phyloP scores from a whole-genome alignment of 2,329 filamentous ascomycete genomes.

The Myotisia sp. region DNA sequence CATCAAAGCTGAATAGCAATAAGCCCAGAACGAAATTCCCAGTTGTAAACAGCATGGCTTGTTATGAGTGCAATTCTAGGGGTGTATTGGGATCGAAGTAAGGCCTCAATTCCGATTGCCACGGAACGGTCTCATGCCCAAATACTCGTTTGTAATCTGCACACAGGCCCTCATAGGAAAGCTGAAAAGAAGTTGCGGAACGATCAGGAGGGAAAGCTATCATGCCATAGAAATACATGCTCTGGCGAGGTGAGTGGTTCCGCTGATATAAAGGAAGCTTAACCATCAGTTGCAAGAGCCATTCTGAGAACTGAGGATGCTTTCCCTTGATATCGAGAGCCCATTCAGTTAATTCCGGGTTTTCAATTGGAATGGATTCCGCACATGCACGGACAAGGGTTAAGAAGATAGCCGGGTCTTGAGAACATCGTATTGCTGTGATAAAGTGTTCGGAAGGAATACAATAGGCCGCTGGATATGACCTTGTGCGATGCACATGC shows the following conservation, averaged over 20 bases:
- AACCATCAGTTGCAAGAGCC: constrained; percentile 3
- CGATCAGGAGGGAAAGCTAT: not conserved
- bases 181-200: too few species aligned
- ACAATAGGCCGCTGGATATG: constrained; percentile 13
- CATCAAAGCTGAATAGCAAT: too few species aligned
- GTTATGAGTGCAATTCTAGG: too few species aligned
- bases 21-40: too few species aligned
- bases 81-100: too few species aligned
- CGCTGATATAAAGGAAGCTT: constrained; percentile 1
- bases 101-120: too few species aligned
- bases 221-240: constrained; percentile 3
- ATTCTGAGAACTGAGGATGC: not conserved
- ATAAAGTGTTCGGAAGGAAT: constrained; percentile 24
- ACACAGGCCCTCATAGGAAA: not conserved
- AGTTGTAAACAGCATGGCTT: too few species aligned
- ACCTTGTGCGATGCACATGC: constrained; percentile 15
- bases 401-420: constrained; percentile 19
- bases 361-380: constrained; percentile 25
- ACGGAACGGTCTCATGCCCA: not conserved
- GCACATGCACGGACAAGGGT: constrained; percentile 25
- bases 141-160: not conserved
- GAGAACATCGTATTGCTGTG: constrained; percentile 17
- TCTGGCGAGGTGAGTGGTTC: not conserved
- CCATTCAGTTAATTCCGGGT: constrained; percentile 25
- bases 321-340: constrained; percentile 6